These are phyloP conservation scores for Blastomyces emzantsi DNA, from an alignment of 2,329 filamentous ascomycete species.

Conservation along the genomic window DNA sequence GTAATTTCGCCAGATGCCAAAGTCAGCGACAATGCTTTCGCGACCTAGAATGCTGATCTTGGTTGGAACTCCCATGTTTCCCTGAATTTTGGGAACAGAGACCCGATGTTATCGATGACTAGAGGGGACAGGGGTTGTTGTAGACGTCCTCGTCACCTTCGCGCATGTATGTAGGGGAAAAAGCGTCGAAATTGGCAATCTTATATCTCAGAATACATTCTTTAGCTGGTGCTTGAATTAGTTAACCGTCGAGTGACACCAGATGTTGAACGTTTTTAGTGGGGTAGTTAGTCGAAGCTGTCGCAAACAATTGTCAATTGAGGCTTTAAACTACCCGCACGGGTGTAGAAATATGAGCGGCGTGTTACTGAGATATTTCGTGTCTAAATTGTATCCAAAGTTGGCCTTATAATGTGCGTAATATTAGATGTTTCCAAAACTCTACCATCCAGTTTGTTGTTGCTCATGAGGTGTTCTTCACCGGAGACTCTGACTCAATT, in stretches of 20 bases:
- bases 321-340: not conserved
- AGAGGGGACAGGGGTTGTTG: not conserved
- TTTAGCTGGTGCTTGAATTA: not conserved
- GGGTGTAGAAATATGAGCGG: not conserved
- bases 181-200: not conserved
- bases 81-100: not conserved
- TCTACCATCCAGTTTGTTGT: not conserved
- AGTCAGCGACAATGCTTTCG: conserved; percentile 84
- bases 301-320: not conserved
- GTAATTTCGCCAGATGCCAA: conserved; percentile 77
- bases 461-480: not conserved
- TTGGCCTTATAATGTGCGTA: not conserved
- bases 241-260: not conserved
- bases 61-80: conserved; percentile 34
- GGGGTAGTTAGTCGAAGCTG: not conserved
- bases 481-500: conserved; percentile 4
- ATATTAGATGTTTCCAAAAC: not conserved
- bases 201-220: conserved; percentile 13
- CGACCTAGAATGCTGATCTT: conserved; percentile 77
- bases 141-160: not conserved
- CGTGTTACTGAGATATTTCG: not conserved
- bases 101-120: not conserved
- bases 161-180: not conserved
- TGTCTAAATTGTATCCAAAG: not conserved
- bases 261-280: not conserved